Conservation (phyloP, 768 basidiomycete genomes). For the Amanita phalloides region DNA sequence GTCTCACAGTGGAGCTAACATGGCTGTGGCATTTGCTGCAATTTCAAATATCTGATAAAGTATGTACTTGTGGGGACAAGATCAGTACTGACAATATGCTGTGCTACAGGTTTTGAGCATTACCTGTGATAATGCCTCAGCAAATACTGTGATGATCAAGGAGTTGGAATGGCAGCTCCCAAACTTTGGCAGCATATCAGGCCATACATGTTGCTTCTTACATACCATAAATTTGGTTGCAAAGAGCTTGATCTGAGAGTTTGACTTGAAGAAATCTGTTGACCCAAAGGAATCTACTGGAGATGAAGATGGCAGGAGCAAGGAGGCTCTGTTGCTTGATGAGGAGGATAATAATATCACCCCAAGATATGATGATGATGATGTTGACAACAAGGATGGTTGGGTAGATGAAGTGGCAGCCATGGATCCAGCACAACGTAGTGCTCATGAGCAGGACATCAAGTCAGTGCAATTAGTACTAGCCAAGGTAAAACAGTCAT, state of each 20-base stretch:
- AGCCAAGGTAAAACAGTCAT: neutral
- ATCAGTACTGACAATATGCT: neutral
- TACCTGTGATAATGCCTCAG: no score
- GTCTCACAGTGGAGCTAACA: conserved; percentile 23
- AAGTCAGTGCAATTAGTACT: neutral
- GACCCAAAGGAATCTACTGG: neutral
- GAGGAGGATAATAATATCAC: neutral
- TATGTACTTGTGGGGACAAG: neutral
- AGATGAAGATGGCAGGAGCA: neutral
- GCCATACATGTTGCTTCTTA: conserved; percentile 22
- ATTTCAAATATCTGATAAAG: conserved; percentile 10
- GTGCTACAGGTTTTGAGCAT: neutral
- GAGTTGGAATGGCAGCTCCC: neutral
- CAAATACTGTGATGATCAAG: neutral
- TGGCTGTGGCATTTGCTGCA: conserved; percentile 24
- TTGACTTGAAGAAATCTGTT: conserved; percentile 15
- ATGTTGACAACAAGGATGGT: neutral
- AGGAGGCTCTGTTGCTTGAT: neutral
- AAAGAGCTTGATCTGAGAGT: conserved; percentile 19
- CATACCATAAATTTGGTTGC: conserved; percentile 28
- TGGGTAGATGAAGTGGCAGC: neutral
- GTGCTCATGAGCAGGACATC: neutral
- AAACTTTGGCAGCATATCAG: conserved; percentile 19
- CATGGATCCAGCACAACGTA: neutral
- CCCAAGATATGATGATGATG: neutral